Percentiles rank a stretch among this genome's conserved stretches.
Conservation (phyloP, 768 basidiomycete species). For the Amanita jacksonii region DNA sequence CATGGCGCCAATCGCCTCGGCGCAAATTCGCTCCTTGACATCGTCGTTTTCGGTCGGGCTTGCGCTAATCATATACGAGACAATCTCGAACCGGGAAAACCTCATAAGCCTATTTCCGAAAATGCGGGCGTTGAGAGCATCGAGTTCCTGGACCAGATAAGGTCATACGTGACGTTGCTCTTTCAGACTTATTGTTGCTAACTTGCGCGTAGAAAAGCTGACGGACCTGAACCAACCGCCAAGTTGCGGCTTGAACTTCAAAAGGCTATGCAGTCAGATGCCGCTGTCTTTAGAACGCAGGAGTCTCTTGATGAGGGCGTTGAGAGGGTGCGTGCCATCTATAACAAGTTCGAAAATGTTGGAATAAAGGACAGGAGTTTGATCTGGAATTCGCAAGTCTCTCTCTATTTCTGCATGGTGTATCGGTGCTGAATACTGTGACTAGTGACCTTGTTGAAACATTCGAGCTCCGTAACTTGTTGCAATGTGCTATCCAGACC, state of each 20-base stretch:
- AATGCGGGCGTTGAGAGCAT: slow-evolving; percentile 81
- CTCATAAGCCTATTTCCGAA: slow-evolving; percentile 81
- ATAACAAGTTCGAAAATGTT: slow-evolving; percentile 83
- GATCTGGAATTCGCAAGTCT: slow-evolving; percentile 96
- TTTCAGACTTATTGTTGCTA: not conserved
- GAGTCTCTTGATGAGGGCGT: slow-evolving; percentile 88
- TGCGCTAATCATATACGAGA: slow-evolving; percentile 96
- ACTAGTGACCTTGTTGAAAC: slow-evolving; percentile 91
- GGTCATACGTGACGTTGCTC: slow-evolving; percentile 24
- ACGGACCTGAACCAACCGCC: slow-evolving; percentile 79
- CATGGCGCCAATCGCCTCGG: slow-evolving; percentile 99
- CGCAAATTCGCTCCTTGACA: slow-evolving; percentile 97
- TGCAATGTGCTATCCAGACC: slow-evolving; percentile 94
- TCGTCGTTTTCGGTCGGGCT: slow-evolving; percentile 99
- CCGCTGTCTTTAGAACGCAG: slow-evolving; percentile 96
- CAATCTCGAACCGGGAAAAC: slow-evolving; percentile 78
- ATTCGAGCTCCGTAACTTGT: slow-evolving; percentile 89
- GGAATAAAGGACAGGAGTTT: slow-evolving; percentile 97
- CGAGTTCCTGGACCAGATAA: slow-evolving; percentile 82
- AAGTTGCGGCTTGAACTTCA: slow-evolving; percentile 94
- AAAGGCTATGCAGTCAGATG: slow-evolving; percentile 97
- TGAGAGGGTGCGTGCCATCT: slow-evolving; percentile 72
- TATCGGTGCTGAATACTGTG: slow-evolving; percentile 3
- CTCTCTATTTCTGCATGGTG: not conserved
- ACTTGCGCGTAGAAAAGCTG: slow-evolving; percentile 43